phyloP scores from a whole-genome alignment of 1,284 basidiomycete species.

The Ganoderma sinense region DNA sequence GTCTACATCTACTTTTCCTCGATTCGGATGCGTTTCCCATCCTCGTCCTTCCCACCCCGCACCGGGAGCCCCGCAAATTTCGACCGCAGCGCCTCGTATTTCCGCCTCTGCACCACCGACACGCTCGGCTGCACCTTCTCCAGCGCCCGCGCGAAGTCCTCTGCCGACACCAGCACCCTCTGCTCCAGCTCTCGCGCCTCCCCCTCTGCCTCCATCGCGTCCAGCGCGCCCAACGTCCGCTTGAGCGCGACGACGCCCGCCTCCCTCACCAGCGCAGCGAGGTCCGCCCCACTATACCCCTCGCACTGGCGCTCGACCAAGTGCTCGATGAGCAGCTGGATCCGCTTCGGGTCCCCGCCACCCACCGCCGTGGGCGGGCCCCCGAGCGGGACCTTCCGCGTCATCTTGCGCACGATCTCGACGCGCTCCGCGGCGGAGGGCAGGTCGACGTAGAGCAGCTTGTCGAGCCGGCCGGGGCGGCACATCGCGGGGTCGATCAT shows the following conservation, averaged over 20 bases:
- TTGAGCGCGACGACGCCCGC: slow-evolving; percentile 88
- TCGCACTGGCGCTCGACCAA: slow-evolving; percentile 73
- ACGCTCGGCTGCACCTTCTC: slow-evolving; percentile 92
- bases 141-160: slow-evolving; percentile 81
- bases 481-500: slow-evolving; percentile 99
- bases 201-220: slow-evolving; percentile 56
- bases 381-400: slow-evolving; percentile 77
- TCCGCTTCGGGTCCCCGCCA: slow-evolving; percentile 31
- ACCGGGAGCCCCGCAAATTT: slow-evolving; percentile 75
- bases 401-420: slow-evolving; percentile 85
- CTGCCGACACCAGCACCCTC: slow-evolving; percentile 55
- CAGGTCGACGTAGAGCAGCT: slow-evolving; percentile 95
- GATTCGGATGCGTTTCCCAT: background rate
- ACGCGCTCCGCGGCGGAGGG: slow-evolving; percentile 81
- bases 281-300: slow-evolving; percentile 91
- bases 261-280: slow-evolving; percentile 88
- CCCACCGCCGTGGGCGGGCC: slow-evolving; percentile 26
- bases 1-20: background rate
- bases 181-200: slow-evolving; percentile 20
- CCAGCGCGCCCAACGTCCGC: slow-evolving; percentile 71
- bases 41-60: slow-evolving; percentile 53
- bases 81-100: slow-evolving; percentile 81
- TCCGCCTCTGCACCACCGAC: slow-evolving; percentile 77
- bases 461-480: slow-evolving; percentile 94
- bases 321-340: slow-evolving; percentile 49